phyloP scores from a whole-genome alignment of 2,329 filamentous ascomycete species.

The Coniochaeta ligniaria region DNA sequence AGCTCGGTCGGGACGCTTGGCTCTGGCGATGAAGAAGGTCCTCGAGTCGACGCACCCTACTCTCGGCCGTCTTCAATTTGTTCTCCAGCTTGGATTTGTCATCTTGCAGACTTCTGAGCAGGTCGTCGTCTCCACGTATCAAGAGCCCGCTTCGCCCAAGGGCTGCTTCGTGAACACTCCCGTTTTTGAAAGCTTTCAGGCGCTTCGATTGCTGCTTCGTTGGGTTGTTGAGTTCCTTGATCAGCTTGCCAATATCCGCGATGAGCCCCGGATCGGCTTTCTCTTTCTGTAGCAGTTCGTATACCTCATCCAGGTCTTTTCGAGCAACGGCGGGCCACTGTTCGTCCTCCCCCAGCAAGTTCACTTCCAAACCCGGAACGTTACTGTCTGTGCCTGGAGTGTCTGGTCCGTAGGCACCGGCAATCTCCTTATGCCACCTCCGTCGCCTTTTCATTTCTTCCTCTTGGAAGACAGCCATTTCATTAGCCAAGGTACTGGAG shows the following conservation, averaged over 20 bases:
- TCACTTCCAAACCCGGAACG: slow-evolving; percentile 76
- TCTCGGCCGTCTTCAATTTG: slow-evolving; percentile 75
- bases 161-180: slow-evolving; percentile 85
- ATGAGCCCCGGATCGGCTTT: slow-evolving; percentile 60
- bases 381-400: slow-evolving; percentile 55
- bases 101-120: slow-evolving; percentile 68
- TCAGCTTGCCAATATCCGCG: slow-evolving; percentile 66
- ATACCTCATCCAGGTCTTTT: slow-evolving; percentile 69
- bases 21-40: slow-evolving; percentile 83
- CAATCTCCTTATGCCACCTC: slow-evolving; percentile 84
- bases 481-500: slow-evolving; percentile 80
- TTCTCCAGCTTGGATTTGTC: slow-evolving; percentile 72
- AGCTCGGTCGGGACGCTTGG: slow-evolving; percentile 46
- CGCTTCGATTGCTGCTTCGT: slow-evolving; percentile 82
- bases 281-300: slow-evolving; percentile 57
- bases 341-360: slow-evolving; percentile 70
- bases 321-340: slow-evolving; percentile 73
- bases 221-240: slow-evolving; percentile 72
- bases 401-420: slow-evolving; percentile 63
- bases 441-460: slow-evolving; percentile 84
- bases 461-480: slow-evolving; percentile 86
- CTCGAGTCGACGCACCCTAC: slow-evolving; percentile 83
- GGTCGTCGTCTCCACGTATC: slow-evolving; percentile 80
- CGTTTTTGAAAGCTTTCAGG: slow-evolving; percentile 91
- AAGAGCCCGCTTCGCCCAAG: slow-evolving; percentile 82